Percentiles rank a stretch among this genome's conserved stretches.
These are phyloP conservation scores for Ascochyta fabae DNA, from an alignment of 2,329 filamentous ascomycete genomes.

Conservation along the genomic window DNA sequence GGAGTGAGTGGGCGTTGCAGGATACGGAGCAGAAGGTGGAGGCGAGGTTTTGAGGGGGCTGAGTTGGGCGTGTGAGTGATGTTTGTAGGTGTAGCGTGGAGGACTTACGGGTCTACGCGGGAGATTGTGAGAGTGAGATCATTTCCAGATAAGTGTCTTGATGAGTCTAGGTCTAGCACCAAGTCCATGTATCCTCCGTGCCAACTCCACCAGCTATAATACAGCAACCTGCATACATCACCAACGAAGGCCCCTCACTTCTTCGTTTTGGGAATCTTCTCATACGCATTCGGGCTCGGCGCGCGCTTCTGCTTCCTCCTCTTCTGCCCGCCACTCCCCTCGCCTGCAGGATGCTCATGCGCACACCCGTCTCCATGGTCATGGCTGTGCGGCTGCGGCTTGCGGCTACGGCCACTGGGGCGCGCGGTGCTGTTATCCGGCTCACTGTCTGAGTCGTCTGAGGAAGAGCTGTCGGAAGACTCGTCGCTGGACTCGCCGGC, in stretches of 20 bases:
- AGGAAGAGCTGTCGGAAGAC: constrained; percentile 55
- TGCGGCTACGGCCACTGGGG: constrained; percentile 36
- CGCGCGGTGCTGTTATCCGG: constrained; percentile 58
- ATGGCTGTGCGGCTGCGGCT: constrained; percentile 37
- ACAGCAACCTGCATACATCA: no score
- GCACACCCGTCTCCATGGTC: constrained; percentile 22
- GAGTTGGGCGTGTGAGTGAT: no score
- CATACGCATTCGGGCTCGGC: constrained; percentile 82
- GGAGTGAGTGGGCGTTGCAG: constrained; percentile 75
- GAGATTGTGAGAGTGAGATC: no score
- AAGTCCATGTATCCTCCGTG: constrained; percentile 1
- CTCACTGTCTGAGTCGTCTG: constrained; percentile 61
- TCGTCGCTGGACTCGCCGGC: constrained; percentile 77
- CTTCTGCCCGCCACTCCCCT: constrained; percentile 50
- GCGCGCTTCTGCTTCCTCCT: constrained; percentile 53
- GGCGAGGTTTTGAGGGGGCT: constrained; percentile 63
- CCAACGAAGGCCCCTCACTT: constrained; percentile 24
- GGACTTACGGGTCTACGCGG: no score
- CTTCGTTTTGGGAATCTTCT: constrained; percentile 69
- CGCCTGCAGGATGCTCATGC: constrained; percentile 50
- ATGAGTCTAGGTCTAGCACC: constrained; percentile 32
- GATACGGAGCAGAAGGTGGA: constrained; percentile 78
- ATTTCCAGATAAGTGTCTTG: constrained; percentile 12
- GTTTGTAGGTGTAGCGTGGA: no score
- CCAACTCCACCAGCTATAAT: no score